Base-by-base conservation (phyloP, 1,284 basidiomycete genomes). In the Lignosus rhinocerotis region DNA sequence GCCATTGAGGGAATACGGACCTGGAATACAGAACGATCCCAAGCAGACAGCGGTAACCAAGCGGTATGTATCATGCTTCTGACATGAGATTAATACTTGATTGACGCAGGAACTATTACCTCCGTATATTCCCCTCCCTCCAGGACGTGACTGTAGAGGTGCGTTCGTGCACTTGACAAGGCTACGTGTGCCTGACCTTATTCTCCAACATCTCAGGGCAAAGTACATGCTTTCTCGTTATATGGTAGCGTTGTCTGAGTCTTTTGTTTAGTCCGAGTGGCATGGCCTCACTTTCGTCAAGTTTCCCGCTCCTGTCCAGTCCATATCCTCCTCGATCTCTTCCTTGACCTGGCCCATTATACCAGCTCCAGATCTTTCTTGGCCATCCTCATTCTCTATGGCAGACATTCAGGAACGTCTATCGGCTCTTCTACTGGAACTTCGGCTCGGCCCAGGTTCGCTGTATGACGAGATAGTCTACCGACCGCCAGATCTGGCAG, bases 391-490 rank as follows among this genome's bases (percentile, higher is more conserved):
- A 0, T 55, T 74, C 36, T 54, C 66, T 7, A 61, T 68, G 10
- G 45, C 67, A 1, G 60, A 65, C 19, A 41, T 77, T n/a, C 71
- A 72, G 56, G 55, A 65, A 2, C 69, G 69, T 14, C 54, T 75
- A 30, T 66, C 67, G 6, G 66, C 65, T 0, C 65, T 78, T 7
- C 58, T 76, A 8, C 62, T 72, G 9, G 76, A 77, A 55, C 66
- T 77, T 21, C 66, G 69, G 12, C 64, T 69, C 6, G 76, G 74
- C 0, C 72, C 75, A 1, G 73, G 72, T 9, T 76, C 75, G n/a
- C 60, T 76, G 6, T 75, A 72, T 55, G 67, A 70, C 36, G 65
- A 73, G 42, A 66, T 76, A 30, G 69, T 74, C 14, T 65, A 75
- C 50, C 55, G 59, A 17, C 65, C 68, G 7, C 67, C 70, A 2